Evolutionary conservation across 108 stramenopile species (phyloP).

Genomic region (Skeletonema grethae): DNA sequence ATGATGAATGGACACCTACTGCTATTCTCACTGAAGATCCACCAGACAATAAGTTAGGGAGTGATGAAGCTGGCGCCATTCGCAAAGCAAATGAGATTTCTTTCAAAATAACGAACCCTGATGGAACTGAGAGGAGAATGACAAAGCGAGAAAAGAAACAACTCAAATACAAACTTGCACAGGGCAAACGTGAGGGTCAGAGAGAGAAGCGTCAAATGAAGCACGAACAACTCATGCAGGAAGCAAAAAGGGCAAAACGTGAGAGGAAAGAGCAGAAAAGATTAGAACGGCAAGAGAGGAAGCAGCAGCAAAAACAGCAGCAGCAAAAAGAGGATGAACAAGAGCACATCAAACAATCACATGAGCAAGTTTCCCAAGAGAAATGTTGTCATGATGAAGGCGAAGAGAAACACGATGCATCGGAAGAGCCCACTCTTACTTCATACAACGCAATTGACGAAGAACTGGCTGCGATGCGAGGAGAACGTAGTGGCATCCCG

Average conservation of each 20-base stretch:
- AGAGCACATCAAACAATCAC: background rate
- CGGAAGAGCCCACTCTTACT: background rate
- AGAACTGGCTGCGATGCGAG: slow-evolving; percentile 55
- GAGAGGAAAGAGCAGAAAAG: slow-evolving; percentile 31
- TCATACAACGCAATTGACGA: slow-evolving; percentile 46
- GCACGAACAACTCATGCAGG: slow-evolving; percentile 18
- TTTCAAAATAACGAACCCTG: slow-evolving; percentile 56
- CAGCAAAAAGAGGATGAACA: slow-evolving; percentile 7
- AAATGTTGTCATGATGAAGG: background rate
- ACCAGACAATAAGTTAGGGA: background rate
- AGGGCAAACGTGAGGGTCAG: slow-evolving; percentile 22
- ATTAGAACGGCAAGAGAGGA: slow-evolving; percentile 4
- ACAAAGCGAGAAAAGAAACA: slow-evolving; percentile 75
- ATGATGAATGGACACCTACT: slow-evolving; percentile 25
- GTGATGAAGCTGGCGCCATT: background rate
- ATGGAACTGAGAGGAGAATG: slow-evolving; percentile 76
- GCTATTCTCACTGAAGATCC: background rate
- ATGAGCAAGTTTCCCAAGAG: background rate
- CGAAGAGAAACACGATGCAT: background rate
- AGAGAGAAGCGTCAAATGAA: slow-evolving; percentile 38
- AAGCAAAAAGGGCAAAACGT: slow-evolving; percentile 33
- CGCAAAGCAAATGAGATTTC: slow-evolving; percentile 4
- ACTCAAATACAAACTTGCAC: slow-evolving; percentile 46
- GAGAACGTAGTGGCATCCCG: slow-evolving; percentile 51
- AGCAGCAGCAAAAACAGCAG: slow-evolving; percentile 1